Base-by-base conservation (phyloP, 371 early-diverging fungal genomes). In the Mucor saturninus region DNA sequence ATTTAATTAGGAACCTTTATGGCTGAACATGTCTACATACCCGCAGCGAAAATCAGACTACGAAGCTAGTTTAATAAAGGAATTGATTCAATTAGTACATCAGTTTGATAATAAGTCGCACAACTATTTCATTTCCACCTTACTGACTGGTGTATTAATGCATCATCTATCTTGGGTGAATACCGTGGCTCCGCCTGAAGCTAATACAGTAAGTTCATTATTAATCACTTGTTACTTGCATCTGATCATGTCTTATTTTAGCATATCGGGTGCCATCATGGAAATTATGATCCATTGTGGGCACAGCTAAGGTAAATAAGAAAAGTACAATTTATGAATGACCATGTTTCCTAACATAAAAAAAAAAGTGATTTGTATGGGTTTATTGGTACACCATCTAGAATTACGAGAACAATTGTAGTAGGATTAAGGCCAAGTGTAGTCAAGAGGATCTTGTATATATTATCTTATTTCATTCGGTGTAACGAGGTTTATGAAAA, bases 151-250 rank as follows among this genome's bases (percentile, higher is more conserved):
- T 3, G 83, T 86, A 1, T 59, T 88, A 30, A 77, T 77, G 61
- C 76, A 86, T 54, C 89, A 88, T 64, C 57, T 86, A 5, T 84
- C 87, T 6, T 88, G 89, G 89, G 87, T 88, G 6, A 83, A 85
- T 32, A 86, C 86, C 0, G 83, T 88, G 2, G 82, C 81, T 9
- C 87, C 87, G 13, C 76, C 77, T 13, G 79, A 83, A 53, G 74
- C 68, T 39, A 66, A 72, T 46, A 60, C 50, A 49, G 78, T 76
- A 69, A 65, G 65, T 58, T 14, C 1, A 7, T 43, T n/a, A 31
- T 56, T 3, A 15, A 37, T 38, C 51, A 42, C 29, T 39, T 38
- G 40, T 48, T 50, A 21, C 32, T 31, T 13, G 15, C 57, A 57
- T 57, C 15, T 26, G 46, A 35, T 38, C 59, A 6, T 32, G 46